Evolutionary conservation across 768 basidiomycete species (phyloP), one percentile per base, ranked within the genome.

Genomic region (Podaxis sp.): DNA sequence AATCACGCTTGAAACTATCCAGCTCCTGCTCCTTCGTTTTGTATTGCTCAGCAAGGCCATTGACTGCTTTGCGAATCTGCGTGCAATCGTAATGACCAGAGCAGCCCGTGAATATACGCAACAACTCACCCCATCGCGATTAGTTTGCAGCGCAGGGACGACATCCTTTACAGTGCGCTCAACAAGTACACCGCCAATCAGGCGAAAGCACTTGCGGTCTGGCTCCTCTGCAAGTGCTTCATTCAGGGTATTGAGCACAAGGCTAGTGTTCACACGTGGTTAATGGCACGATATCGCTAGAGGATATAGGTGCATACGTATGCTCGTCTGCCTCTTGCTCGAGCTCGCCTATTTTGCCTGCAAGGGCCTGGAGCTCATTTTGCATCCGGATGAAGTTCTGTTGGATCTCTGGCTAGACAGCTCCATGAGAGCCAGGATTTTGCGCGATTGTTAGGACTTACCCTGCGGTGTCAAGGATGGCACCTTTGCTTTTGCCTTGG

Each of bases 271-370:
- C 24, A 17, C 22, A 54, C 46, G 24, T n/a, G 38, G 59, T 63
- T 48, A 63, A 60, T 52, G 55, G 49, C 6, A n/a, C 17, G n/a
- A 38, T 13, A 46, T 38, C n/a, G 26, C 15, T 63, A 26, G 30
- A 40, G 48, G 48, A 46, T 8, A n/a, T 2, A 36, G 52, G 48
- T 13, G 83, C 88, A 67, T 66, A 95, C 96, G 84, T 82, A 74
- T 99, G 95, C 72, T 99, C 97, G 65, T 99, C 97, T 19, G 93
- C 87, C 70, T 99, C 97, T 67, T 89, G 87, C 74, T 99, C 97
- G 36, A 99, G 82, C 75, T 99, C 97, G 64, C 93, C 92, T 68
- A 99, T 96, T 78, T 99, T 99, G 66, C 88, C 86, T 40, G 95
- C 94, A 28, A 99, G 77, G n/a, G 87, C 84, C 74, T 96, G 94